Percentiles rank a stretch among this genome's conserved stretches.
Evolutionary conservation across 441 rosid species (phyloP).

Genomic region (Manihot esculenta): DNA sequence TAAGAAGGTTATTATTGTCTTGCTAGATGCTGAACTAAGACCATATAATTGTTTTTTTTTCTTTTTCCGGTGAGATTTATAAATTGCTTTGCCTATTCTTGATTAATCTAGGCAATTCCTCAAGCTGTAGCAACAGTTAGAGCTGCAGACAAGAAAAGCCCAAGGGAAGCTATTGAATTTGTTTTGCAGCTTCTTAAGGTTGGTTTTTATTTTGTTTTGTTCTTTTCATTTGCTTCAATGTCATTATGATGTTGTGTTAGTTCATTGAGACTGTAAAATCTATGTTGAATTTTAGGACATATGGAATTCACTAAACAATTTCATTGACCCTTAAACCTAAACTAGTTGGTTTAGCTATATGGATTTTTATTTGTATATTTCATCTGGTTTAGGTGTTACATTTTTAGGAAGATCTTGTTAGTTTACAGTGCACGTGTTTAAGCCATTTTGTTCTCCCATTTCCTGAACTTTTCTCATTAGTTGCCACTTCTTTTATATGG

Average conservation of each 20-base stretch:
- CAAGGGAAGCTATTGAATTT: conserved; percentile 98
- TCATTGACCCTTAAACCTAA: background rate
- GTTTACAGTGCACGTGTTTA: background rate
- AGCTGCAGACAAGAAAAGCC: conserved; percentile 86
- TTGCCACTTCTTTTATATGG: background rate
- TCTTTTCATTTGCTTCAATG: conserved; percentile 3
- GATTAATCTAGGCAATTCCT: conserved; percentile 75
- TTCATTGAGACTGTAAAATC: too few relatives aligned
- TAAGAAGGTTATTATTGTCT: background rate
- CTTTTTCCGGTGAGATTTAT: background rate
- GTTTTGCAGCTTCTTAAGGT: conserved; percentile 97
- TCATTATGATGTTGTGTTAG: conserved; percentile 2
- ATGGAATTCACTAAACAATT: background rate
- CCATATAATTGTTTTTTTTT: background rate
- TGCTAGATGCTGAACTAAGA: background rate
- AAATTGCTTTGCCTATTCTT: conserved; percentile 19
- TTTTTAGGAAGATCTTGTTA: background rate
- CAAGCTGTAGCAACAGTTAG: conserved; percentile 89
- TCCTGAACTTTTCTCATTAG: background rate
- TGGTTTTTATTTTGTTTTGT: conserved; percentile 24
- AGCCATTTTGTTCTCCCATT: background rate
- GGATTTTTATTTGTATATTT: background rate
- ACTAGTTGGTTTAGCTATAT: background rate
- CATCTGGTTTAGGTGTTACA: background rate
- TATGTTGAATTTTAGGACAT: background rate